phyloP scores from a whole-genome alignment of 2,329 filamentous ascomycete species.

The Colletotrichum phormii region DNA sequence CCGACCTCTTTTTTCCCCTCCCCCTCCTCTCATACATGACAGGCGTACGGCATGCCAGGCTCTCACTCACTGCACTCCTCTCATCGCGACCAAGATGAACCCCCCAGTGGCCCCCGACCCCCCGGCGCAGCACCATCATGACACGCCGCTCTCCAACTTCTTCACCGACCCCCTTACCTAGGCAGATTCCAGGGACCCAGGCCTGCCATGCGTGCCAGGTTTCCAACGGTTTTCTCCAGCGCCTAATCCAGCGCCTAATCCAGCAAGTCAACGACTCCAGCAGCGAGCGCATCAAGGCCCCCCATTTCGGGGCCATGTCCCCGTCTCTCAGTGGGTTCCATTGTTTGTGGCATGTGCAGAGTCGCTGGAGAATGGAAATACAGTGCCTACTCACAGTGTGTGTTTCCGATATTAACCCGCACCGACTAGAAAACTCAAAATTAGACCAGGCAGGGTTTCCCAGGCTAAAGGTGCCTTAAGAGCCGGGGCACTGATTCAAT shows the following conservation, averaged over 20 bases:
- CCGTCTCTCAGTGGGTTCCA: conserved; percentile 6
- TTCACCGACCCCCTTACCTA: conserved; percentile 18
- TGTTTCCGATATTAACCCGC: not conserved
- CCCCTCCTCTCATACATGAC: not conserved
- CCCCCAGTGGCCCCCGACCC: not conserved
- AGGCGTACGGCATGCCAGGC: too few relatives aligned
- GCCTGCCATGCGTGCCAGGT: conserved; percentile 1
- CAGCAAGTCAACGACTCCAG: conserved; percentile 11
- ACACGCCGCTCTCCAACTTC: not conserved
- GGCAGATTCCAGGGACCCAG: not conserved
- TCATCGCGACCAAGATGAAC: not conserved
- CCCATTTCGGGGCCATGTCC: conserved; percentile 13
- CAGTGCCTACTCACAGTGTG: conserved; percentile 19
- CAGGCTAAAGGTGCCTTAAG: conserved; percentile 19
- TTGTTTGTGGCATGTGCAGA: not conserved
- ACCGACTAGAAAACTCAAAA: conserved; percentile 35
- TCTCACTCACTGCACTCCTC: not conserved
- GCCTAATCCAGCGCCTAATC: conserved; percentile 18
- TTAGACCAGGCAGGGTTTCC: conserved; percentile 24
- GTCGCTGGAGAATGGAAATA: conserved; percentile 6
- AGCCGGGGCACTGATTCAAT: conserved; percentile 34
- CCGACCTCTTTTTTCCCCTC: not conserved
- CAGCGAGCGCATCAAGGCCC: conserved; percentile 24
- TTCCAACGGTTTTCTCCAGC: conserved; percentile 1
- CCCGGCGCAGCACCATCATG: not conserved